These are phyloP conservation scores for Isabelozyma pseudorhagii DNA, from an alignment of 805 yeast species.

Conservation along the genomic window DNA sequence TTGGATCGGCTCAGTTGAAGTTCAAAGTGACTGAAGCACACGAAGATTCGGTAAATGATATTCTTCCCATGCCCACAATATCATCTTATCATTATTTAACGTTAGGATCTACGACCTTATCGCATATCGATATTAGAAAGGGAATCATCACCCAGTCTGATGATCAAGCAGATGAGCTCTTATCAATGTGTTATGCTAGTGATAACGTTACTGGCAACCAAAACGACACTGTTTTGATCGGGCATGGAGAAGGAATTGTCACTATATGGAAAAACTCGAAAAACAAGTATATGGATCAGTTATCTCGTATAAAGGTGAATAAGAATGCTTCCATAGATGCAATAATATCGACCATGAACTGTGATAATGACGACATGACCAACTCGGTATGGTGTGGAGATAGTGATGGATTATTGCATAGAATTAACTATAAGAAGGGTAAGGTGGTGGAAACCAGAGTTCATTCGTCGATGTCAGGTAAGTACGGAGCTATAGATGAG, in stretches of 20 bases:
- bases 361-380: slow-evolving; percentile 43
- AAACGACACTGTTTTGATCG: slow-evolving; percentile 67
- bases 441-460: slow-evolving; percentile 60
- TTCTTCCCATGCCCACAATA: slow-evolving; percentile 64
- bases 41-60: slow-evolving; percentile 74
- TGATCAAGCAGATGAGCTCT: slow-evolving; percentile 91
- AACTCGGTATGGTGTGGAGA: slow-evolving; percentile 74
- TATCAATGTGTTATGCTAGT: slow-evolving; percentile 63
- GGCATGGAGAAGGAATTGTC: slow-evolving; percentile 87
- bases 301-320: slow-evolving; percentile 67
- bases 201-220: slow-evolving; percentile 48
- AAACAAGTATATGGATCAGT: slow-evolving; percentile 73
- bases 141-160: slow-evolving; percentile 67
- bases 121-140: slow-evolving; percentile 75
- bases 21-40: slow-evolving; percentile 56
- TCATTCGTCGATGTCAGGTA: slow-evolving; percentile 49
- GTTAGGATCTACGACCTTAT: slow-evolving; percentile 77
- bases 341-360: slow-evolving; percentile 54
- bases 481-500: slow-evolving; percentile 56
- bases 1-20: slow-evolving; percentile 37
- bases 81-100: slow-evolving; percentile 79
- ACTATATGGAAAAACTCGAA: slow-evolving; percentile 80
- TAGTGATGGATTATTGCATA: slow-evolving; percentile 68
- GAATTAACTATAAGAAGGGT: slow-evolving; percentile 64
- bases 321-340: slow-evolving; percentile 74